Percentiles rank a stretch among this genome's conserved stretches.
Conservation (phyloP, 805 yeast genomes). For the Priceomyces haplophilus region DNA sequence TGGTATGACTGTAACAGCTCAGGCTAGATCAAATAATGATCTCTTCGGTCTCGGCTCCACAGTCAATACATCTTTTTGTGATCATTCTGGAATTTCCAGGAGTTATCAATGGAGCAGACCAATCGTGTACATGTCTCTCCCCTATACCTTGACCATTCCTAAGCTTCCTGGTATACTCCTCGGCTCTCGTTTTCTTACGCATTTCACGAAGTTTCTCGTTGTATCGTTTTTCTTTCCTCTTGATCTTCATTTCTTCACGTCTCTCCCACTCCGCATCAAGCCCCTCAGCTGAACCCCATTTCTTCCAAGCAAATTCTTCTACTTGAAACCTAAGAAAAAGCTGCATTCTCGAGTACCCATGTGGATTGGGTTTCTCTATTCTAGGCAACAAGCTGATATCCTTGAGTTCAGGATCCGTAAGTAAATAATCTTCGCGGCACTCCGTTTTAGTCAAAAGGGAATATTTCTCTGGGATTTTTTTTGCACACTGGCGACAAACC, state of each 20-base stretch:
- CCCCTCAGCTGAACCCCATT: slow-evolving; percentile 91
- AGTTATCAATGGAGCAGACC: slow-evolving; percentile 56
- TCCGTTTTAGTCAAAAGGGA: slow-evolving; percentile 92
- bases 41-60: slow-evolving; percentile 86
- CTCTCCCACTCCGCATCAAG: slow-evolving; percentile 90
- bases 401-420: slow-evolving; percentile 89
- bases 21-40: slow-evolving; percentile 39
- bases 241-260: slow-evolving; percentile 68
- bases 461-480: slow-evolving; percentile 78
- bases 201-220: slow-evolving; percentile 77
- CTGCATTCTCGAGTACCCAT: slow-evolving; percentile 92
- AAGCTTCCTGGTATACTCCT: slow-evolving; percentile 71
- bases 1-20: not conserved
- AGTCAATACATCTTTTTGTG: slow-evolving; percentile 65
- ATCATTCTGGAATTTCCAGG: slow-evolving; percentile 38
- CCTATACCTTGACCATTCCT: slow-evolving; percentile 55
- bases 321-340: slow-evolving; percentile 84
- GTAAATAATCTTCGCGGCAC: slow-evolving; percentile 84
- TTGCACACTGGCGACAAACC: slow-evolving; percentile 79
- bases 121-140: slow-evolving; percentile 68
- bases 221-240: slow-evolving; percentile 75
- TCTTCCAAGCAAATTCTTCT: slow-evolving; percentile 88
- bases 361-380: slow-evolving; percentile 91
- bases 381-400: slow-evolving; percentile 69
- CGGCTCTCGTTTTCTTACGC: slow-evolving; percentile 91